Evolutionary conservation across 75 land plant species (phyloP).

Genomic region (Gnetum montanum): DNA sequence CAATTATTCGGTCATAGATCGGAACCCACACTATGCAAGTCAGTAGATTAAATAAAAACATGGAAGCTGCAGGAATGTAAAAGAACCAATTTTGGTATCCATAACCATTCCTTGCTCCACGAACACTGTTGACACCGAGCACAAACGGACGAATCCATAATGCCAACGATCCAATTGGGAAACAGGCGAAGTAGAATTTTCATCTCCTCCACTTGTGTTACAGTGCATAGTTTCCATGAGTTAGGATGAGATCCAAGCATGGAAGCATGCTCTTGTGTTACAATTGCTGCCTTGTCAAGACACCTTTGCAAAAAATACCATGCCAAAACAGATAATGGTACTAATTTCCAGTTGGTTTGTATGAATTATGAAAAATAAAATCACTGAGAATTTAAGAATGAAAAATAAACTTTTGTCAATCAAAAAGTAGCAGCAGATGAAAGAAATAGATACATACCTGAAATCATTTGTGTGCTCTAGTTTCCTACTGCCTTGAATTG

Average conservation of each 20-base stretch:
- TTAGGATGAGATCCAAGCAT: constrained; percentile 9
- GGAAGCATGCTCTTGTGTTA: constrained; percentile 25
- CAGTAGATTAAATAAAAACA: constrained; percentile 66
- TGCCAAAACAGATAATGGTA: background rate
- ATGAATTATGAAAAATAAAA: background rate
- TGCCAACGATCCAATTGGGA: constrained; percentile 68
- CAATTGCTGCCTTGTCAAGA: constrained; percentile 76
- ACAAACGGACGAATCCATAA: constrained; percentile 66
- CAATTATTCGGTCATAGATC: constrained; percentile 57
- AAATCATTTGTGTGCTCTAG: constrained; percentile 64
- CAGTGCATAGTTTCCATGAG: constrained; percentile 79
- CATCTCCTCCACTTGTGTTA: constrained; percentile 90
- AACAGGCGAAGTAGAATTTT: constrained; percentile 59
- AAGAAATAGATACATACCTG: constrained; percentile 13
- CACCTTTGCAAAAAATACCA: constrained; percentile 30
- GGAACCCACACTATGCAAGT: constrained; percentile 82
- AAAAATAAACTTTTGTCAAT: background rate
- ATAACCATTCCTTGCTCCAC: constrained; percentile 70
- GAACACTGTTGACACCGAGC: constrained; percentile 74
- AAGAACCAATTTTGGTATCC: constrained; percentile 61
- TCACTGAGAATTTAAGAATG: background rate
- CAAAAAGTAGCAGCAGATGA: background rate
- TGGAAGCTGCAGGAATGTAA: constrained; percentile 76
- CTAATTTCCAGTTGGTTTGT: background rate
- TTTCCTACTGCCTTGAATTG: constrained; percentile 74